These are phyloP conservation scores for Otatea glauca DNA, from an alignment of 176 grass and related monocot species.

Conservation along the genomic window DNA sequence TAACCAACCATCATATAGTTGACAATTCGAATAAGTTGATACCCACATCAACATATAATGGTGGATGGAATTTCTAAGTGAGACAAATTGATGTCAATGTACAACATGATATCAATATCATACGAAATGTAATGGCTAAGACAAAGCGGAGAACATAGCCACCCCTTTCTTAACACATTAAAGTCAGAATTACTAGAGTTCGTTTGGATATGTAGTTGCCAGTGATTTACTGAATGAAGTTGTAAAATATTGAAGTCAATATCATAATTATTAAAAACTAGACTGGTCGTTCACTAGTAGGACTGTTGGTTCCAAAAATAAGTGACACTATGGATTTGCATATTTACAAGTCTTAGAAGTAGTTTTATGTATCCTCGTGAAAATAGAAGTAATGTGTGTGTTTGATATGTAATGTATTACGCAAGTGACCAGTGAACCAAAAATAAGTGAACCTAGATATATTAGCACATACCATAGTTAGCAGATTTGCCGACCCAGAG, in stretches of 20 bases:
- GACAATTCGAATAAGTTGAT: slow-evolving; percentile 35
- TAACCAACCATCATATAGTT: not conserved
- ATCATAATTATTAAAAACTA: slow-evolving; percentile 9
- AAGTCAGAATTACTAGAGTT: not conserved
- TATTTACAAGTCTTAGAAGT: not conserved
- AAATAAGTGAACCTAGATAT: slow-evolving; percentile 15
- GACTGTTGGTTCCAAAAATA: slow-evolving; percentile 1
- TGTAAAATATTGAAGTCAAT: not conserved
- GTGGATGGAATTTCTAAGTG: not conserved
- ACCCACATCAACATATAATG: not conserved
- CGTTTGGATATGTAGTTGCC: slow-evolving; percentile 3
- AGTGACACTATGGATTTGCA: not conserved
- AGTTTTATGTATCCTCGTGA: slow-evolving; percentile 13
- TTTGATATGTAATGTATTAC: slow-evolving; percentile 4
- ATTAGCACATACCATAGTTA: slow-evolving; percentile 28
- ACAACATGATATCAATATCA: slow-evolving; percentile 3
- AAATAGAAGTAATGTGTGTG: not conserved
- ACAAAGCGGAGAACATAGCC: not conserved
- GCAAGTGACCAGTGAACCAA: not conserved
- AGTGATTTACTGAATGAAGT: not conserved
- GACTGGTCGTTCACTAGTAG: not conserved
- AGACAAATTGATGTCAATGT: slow-evolving; percentile 9
- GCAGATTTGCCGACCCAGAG: not conserved
- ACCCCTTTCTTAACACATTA: not conserved
- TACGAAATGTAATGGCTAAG: not conserved